Evolutionary conservation across 1,284 basidiomycete genomes (phyloP).

Genomic region (Ceratobasidium sp.): DNA sequence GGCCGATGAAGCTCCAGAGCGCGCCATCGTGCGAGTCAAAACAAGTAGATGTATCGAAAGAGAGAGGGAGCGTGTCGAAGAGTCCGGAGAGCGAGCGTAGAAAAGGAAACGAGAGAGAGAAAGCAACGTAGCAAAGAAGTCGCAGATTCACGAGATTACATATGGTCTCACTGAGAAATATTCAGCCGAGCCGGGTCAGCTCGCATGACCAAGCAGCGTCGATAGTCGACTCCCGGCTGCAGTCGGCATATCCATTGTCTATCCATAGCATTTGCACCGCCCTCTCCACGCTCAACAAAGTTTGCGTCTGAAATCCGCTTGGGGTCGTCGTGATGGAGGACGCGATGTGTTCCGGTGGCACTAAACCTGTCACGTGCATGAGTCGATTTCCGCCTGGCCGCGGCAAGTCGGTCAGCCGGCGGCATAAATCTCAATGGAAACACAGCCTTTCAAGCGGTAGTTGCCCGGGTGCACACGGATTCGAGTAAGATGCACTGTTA

Average conservation of each 20-base stretch:
- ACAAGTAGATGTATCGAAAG: neutral
- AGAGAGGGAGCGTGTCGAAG: neutral
- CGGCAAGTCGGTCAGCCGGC: conserved; percentile 17
- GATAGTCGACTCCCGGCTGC: conserved; percentile 7
- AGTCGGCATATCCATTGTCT: conserved; percentile 10
- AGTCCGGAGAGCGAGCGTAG: neutral
- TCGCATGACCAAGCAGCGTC: conserved; percentile 13
- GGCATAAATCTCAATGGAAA: neutral
- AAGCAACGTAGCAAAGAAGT: conserved; percentile 16
- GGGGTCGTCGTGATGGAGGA: no score
- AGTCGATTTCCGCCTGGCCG: neutral
- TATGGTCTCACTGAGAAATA: conserved; percentile 5
- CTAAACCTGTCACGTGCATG: neutral
- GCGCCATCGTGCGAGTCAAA: conserved; percentile 5
- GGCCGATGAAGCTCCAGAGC: conserved; percentile 5
- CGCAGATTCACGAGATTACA: conserved; percentile 6
- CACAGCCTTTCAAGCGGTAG: neutral
- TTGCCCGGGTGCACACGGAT: neutral
- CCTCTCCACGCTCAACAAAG: neutral
- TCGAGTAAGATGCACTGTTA: no score
- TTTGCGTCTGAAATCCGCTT: no score
- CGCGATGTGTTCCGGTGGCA: neutral
- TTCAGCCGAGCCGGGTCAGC: conserved; percentile 33
- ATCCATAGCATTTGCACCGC: conserved; percentile 15
- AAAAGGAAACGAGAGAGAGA: conserved; percentile 19